Percentiles rank a stretch among this genome's conserved stretches.
Evolutionary conservation across 164 flowering plant genomes (phyloP).

Genomic region (Paratinospora sagittata): DNA sequence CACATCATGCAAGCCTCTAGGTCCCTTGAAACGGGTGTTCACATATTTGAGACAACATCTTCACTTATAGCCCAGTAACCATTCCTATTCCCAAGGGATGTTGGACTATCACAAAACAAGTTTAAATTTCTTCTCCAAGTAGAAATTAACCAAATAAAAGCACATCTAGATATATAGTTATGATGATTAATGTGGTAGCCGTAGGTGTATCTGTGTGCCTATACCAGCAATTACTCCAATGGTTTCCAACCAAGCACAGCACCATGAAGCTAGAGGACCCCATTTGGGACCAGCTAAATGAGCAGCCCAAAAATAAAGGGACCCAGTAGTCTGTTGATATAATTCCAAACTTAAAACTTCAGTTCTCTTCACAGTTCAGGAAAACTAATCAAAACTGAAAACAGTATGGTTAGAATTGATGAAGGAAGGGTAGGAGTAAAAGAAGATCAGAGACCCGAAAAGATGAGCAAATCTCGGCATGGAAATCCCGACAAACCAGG

Average conservation of each 20-base stretch:
- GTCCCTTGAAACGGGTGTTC: too few species aligned
- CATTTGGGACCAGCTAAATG: constrained; percentile 41
- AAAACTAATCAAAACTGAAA: background rate
- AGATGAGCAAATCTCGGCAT: constrained; percentile 82
- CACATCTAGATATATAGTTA: too few species aligned
- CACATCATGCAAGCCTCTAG: too few species aligned
- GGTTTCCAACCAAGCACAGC: constrained; percentile 30
- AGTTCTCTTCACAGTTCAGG: background rate
- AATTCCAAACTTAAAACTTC: background rate
- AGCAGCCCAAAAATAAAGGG: too few species aligned
- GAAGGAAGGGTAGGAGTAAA: background rate
- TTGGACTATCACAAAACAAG: too few species aligned
- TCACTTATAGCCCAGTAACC: too few species aligned
- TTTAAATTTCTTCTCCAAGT: too few species aligned
- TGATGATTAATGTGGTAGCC: too few species aligned
- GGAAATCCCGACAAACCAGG: constrained; percentile 65
- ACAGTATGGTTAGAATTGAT: background rate
- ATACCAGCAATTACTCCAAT: constrained; percentile 68
- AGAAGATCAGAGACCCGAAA: constrained; percentile 41
- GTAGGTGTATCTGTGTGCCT: constrained; percentile 45
- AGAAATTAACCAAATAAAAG: too few species aligned
- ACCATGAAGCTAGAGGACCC: constrained; percentile 22
- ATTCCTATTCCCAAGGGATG: too few species aligned
- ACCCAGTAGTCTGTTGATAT: constrained; percentile 52
- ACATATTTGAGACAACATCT: too few species aligned